Base-by-base conservation (phyloP, 441 rosid genomes). In the Melastoma candidum region DNA sequence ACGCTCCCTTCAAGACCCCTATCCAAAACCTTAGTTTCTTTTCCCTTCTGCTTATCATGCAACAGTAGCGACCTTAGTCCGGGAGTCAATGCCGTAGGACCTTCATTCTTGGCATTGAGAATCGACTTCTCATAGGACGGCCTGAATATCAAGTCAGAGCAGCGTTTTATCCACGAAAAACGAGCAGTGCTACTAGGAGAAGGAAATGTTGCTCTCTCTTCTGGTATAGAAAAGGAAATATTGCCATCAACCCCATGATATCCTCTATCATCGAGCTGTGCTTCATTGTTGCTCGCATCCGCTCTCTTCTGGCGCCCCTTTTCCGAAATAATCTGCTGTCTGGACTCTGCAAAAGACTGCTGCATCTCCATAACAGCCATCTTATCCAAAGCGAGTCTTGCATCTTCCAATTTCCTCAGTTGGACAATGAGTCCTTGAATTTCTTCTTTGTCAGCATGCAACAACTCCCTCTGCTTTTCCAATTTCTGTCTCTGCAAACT, bases 111-210 rank as follows among this genome's bases (percentile, higher is more conserved):
- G 47, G 71, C 62, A 46, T 25, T 45, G 17, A 47, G 17, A 63
- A 67, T 49, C 11, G 68, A 50, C 61, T 64, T 73, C 56, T 77
- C 85, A 25, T 84, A 74, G 25, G 93, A 72, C 53, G 47, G 54
- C 75, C 75, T 88, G 75, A 85, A 92, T 57, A 92, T 65, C 66
- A 75, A 67, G 46, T 81, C 82, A 5, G 82, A 64, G 60, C 74
- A 84, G 24, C 78, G 79, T 61, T 75, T 88, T 43, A 92, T 67
- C 98, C 98, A 92, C 39, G 95, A 80, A 65, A 79, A 65, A 60
- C 71, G 87, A 67, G 82, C 77, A 58, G 78, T 46, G 51, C 74
- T 65, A 11, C 77, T 61, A 51, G 78, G 65, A 26, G 77, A 66
- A 59, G 64, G 57, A 63, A 69, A 61, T 51, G 54, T 61, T 26